Evolutionary conservation across 148 eudicot species (phyloP), one percentile per base, ranked within the genome.

Genomic region (Cornus controversa): DNA sequence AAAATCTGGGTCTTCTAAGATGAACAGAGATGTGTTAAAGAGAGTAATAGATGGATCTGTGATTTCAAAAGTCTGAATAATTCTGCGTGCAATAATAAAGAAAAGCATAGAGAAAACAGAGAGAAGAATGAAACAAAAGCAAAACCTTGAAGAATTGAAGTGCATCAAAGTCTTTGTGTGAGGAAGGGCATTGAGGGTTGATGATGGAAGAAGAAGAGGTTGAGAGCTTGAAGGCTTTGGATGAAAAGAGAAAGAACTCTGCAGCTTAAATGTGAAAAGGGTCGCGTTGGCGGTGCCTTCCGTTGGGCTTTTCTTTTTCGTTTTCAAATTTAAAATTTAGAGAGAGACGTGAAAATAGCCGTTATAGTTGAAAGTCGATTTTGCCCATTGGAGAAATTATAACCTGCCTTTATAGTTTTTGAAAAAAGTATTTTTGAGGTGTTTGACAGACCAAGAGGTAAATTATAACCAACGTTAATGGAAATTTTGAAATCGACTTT

Each of bases 281-380:
- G 42, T 24, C 23, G 68, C 14, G 54, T 62, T 36, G 54, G 71
- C 11, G 57, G 36, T 27, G 16, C 8, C 23, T 74, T 25, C 68
- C 57, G 69, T 62, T 74, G 23, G 69, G 72, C 4, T 16, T 37
- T 74, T 24, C 16, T 60, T 26, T 58, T 9, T 36, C 20, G 13
- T 23, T 63, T 74, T 63, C 54, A 45, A 74, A 74, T 74, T 74
- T 67, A 62, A 74, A 74, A 24, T 23, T 18, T 74, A 57, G 4
- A 23, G 24, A 50, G 28, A 37, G 37, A n/a, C n/a, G 5, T 10
- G 18, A 14, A 22, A 63, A 6, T 10, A 74, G 77, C 77, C 77
- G 77, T 74, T 74, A 74, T 36, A 57, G 34, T 66, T 28, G 69
- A 25, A 50, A 50, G 15, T 50, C 53, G 53, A 5, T 47, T 47